Percentiles rank a stretch among this genome's conserved stretches.
Conservation (phyloP, 345 rosid species). For the Camelina neglecta region DNA sequence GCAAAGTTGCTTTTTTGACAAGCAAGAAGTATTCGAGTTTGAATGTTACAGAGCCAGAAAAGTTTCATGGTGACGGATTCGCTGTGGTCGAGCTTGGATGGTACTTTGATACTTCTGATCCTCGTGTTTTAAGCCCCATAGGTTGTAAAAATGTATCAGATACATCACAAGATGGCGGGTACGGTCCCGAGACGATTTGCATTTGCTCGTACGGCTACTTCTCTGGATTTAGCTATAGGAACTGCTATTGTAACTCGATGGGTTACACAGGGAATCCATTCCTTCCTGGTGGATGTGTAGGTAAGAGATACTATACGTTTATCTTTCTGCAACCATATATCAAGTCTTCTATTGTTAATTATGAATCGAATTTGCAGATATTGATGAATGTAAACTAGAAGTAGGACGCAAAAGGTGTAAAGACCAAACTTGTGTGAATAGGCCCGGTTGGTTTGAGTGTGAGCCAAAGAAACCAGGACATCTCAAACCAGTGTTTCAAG, state of each 20-base stretch:
- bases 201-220: conserved; percentile 32
- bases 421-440: conserved; percentile 28
- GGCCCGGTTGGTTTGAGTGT: not conserved
- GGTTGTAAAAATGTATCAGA: conserved; percentile 27
- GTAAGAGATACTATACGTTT: conserved; percentile 22
- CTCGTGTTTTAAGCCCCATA: not conserved
- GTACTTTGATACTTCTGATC: conserved; percentile 38
- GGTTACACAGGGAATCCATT: conserved; percentile 41
- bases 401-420: conserved; percentile 19
- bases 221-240: conserved; percentile 35
- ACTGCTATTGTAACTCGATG: conserved; percentile 30
- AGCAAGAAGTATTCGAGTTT: conserved; percentile 32
- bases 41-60: conserved; percentile 36
- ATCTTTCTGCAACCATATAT: not conserved
- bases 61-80: conserved; percentile 29
- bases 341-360: not conserved
- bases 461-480: conserved; percentile 22
- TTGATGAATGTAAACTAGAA: conserved; percentile 36
- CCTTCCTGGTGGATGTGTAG: conserved; percentile 41
- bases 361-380: not conserved
- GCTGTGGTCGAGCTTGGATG: conserved; percentile 40
- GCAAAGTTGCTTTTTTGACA: conserved; percentile 42
- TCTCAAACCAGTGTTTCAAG: conserved; percentile 39
- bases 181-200: not conserved
- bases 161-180: not conserved